A percentile compares a stretch with the other conserved stretches of the same genome.
These are phyloP conservation scores for Sporothrix protearum DNA, from an alignment of 2,329 filamentous ascomycete genomes.

Conservation along the genomic window DNA sequence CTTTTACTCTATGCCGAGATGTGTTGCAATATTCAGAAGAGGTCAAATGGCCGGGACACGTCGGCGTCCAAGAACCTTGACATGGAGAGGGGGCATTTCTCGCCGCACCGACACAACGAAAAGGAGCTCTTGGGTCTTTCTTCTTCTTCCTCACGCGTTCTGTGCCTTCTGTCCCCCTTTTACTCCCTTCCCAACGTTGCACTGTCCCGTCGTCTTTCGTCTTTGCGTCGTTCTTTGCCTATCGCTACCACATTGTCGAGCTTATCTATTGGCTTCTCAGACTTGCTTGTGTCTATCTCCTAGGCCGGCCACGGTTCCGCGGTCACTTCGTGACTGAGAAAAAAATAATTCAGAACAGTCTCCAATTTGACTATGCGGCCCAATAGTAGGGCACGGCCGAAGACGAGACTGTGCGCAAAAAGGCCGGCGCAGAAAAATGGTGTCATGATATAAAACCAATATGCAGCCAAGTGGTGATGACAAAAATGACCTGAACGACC, in stretches of 20 bases:
- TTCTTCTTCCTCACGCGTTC: background rate
- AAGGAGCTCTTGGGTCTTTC: background rate
- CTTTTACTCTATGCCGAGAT: background rate
- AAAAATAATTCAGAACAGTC: no score
- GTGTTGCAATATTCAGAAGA: background rate
- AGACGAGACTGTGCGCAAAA: no score
- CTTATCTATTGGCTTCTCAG: background rate
- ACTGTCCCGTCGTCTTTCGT: background rate
- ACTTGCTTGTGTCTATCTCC: no score
- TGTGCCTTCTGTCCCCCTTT: background rate
- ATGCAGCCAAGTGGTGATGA: background rate
- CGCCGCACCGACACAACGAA: background rate
- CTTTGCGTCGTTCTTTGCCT: background rate
- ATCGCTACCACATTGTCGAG: slow-evolving; percentile 1
- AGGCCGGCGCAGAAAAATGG: background rate
- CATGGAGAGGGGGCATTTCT: background rate
- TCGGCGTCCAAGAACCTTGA: background rate
- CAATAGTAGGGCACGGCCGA: background rate
- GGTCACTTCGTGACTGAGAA: background rate
- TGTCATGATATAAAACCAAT: background rate
- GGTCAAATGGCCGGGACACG: background rate
- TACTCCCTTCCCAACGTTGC: background rate
- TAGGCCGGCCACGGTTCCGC: background rate
- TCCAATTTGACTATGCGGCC: background rate
- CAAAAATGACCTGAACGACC: background rate